Percentiles rank a stretch among this genome's conserved stretches.
Evolutionary conservation across 2,329 filamentous ascomycete genomes (phyloP).

Genomic region (Fusarium pseudograminearum): DNA sequence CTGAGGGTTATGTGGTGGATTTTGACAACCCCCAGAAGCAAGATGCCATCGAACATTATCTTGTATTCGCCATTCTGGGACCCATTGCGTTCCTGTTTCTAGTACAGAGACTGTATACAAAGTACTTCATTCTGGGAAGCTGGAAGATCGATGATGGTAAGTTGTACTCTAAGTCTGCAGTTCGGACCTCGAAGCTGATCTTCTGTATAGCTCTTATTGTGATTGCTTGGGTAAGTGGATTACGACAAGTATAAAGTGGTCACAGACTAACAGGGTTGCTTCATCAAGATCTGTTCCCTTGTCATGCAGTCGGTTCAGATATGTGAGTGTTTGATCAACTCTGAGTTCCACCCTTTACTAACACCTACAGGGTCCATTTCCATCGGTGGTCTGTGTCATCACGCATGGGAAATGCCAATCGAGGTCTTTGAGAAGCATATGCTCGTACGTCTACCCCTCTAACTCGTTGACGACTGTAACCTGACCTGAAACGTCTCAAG

Average conservation of each 20-base stretch:
- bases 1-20: slow-evolving; percentile 48
- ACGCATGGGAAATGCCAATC: slow-evolving; percentile 47
- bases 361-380: slow-evolving; percentile 41
- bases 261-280: not conserved
- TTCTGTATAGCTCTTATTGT: slow-evolving; percentile 12
- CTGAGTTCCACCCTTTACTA: rapidly evolving
- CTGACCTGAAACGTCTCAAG: slow-evolving; percentile 3
- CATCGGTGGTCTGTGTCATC: slow-evolving; percentile 45
- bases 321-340: slow-evolving; percentile 8
- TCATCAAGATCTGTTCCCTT: slow-evolving; percentile 31
- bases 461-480: rapidly evolving
- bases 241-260: rapidly evolving
- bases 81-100: slow-evolving; percentile 36
- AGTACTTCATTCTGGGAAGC: slow-evolving; percentile 32
- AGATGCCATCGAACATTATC: slow-evolving; percentile 39
- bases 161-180: not conserved
- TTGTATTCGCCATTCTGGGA: slow-evolving; percentile 43
- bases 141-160: slow-evolving; percentile 39
- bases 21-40: slow-evolving; percentile 48
- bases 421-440: slow-evolving; percentile 39
- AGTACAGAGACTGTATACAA: slow-evolving; percentile 49
- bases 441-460: slow-evolving; percentile 6
- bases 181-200: not conserved
- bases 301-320: slow-evolving; percentile 44
- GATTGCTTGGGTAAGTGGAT: slow-evolving; percentile 25